Evolutionary conservation across 108 stramenopile genomes (phyloP).

Genomic region (Phaeodactylum tricornutum): DNA sequence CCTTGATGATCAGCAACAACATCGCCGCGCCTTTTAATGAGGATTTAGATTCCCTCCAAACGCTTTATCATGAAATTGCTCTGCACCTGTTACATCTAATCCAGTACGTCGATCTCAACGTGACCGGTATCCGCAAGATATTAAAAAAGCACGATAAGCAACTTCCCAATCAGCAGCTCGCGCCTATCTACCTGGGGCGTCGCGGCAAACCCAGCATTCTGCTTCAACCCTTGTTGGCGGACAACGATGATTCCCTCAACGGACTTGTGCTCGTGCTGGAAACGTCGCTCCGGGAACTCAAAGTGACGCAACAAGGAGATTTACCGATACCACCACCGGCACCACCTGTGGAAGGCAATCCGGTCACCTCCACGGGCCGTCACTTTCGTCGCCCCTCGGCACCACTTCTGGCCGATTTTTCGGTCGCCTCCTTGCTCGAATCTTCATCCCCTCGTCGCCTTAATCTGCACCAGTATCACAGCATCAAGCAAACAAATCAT

Average conservation of each 20-base stretch:
- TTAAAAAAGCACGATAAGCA: conserved; percentile 80
- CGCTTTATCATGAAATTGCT: conserved; percentile 19
- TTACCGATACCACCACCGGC: too few relatives aligned
- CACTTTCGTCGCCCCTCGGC: too few relatives aligned
- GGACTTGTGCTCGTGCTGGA: not conserved
- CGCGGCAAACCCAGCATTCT: not conserved
- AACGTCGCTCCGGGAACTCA: not conserved
- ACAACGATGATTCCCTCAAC: conserved; percentile 1
- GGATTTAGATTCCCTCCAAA: conserved; percentile 2
- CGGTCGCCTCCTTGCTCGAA: too few relatives aligned
- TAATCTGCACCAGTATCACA: too few relatives aligned
- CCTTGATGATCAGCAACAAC: not conserved
- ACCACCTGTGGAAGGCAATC: too few relatives aligned
- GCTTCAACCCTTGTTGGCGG: not conserved
- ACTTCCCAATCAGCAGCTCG: not conserved
- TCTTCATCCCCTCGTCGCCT: too few relatives aligned
- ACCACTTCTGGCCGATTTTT: too few relatives aligned
- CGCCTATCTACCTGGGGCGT: not conserved
- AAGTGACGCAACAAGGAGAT: too few relatives aligned
- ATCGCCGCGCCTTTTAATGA: conserved; percentile 6
- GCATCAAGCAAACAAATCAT: too few relatives aligned
- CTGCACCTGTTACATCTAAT: conserved; percentile 33
- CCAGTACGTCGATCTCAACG: conserved; percentile 50
- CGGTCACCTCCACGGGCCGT: too few relatives aligned
- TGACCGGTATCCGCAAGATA: conserved; percentile 64